Conservation (phyloP, 1,139 yeast species). For the Eremothecium gossypii region DNA sequence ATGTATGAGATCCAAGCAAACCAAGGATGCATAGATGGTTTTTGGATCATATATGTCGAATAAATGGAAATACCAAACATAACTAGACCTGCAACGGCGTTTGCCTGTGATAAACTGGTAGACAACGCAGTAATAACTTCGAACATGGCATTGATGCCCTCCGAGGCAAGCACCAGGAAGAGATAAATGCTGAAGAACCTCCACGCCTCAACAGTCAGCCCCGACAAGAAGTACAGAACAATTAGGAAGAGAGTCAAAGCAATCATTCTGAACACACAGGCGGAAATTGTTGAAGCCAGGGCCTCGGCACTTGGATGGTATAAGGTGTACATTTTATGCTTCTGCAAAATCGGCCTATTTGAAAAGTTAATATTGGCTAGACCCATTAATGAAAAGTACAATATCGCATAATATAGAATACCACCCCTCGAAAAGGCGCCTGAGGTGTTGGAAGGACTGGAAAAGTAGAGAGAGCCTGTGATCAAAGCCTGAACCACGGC, state of each 20-base stretch:
- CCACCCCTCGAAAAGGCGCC: conserved; percentile 58
- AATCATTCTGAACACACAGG: conserved; percentile 41
- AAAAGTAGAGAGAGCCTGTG: conserved; percentile 37
- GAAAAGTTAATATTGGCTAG: conserved; percentile 47
- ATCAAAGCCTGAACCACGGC: conserved; percentile 44
- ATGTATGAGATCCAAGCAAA: conserved; percentile 54
- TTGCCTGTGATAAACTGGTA: conserved; percentile 41
- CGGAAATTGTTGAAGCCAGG: conserved; percentile 38
- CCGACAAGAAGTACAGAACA: conserved; percentile 43
- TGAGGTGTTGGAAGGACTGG: conserved; percentile 35
- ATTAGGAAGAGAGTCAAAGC: conserved; percentile 38
- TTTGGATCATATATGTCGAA: conserved; percentile 48
- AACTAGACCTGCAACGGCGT: conserved; percentile 42
- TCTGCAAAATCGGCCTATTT: conserved; percentile 44
- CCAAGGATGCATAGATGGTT: conserved; percentile 57
- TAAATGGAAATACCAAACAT: conserved; percentile 43
- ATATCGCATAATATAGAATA: conserved; percentile 42
- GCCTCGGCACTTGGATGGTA: conserved; percentile 56
- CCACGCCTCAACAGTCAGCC: conserved; percentile 43
- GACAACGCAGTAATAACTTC: conserved; percentile 43
- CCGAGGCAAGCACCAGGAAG: conserved; percentile 36
- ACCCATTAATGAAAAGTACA: conserved; percentile 47
- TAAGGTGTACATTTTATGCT: conserved; percentile 47
- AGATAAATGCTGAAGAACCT: conserved; percentile 44
- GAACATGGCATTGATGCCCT: conserved; percentile 39